Percentiles rank a stretch among this genome's conserved stretches.
phyloP scores from a whole-genome alignment of 2,329 filamentous ascomycete species.

The Neopestalotiopsis clavispora region DNA sequence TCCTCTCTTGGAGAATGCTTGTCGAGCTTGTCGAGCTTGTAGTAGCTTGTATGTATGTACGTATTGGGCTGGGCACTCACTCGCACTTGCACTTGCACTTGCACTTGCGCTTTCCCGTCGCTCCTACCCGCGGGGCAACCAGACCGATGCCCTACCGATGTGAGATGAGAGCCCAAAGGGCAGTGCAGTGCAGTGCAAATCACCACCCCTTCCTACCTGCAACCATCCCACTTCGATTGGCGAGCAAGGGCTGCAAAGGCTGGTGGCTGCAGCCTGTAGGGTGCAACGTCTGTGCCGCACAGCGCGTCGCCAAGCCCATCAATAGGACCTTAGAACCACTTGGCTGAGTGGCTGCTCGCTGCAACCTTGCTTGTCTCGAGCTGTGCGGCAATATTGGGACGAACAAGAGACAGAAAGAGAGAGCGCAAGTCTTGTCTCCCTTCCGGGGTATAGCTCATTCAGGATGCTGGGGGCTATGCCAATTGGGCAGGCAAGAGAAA shows the following conservation, averaged over 20 bases:
- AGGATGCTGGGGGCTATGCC: background rate
- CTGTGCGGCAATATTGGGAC: conserved; percentile 6
- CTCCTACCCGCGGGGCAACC: too few relatives aligned
- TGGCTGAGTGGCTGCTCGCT: conserved; percentile 5
- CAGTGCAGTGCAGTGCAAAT: background rate
- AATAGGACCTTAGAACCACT: background rate
- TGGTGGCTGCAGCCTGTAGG: background rate
- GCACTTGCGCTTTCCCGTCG: too few relatives aligned
- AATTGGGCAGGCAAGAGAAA: conserved; percentile 11
- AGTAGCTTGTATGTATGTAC: too few relatives aligned
- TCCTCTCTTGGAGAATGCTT: too few relatives aligned
- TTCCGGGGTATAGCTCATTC: background rate
- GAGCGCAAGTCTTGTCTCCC: background rate
- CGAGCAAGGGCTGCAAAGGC: background rate
- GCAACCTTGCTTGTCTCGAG: conserved; percentile 8
- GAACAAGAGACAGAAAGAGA: background rate
- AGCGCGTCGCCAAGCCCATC: background rate
- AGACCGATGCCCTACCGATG: background rate
- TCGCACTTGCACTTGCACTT: background rate
- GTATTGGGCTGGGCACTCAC: background rate
- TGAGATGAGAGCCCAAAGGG: background rate
- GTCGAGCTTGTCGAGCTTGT: too few relatives aligned
- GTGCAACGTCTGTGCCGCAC: background rate
- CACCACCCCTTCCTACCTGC: background rate
- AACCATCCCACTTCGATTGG: background rate